These are phyloP conservation scores for Saccharomycopsis crataegensis DNA, from an alignment of 1,139 yeast genomes.

Conservation along the genomic window DNA sequence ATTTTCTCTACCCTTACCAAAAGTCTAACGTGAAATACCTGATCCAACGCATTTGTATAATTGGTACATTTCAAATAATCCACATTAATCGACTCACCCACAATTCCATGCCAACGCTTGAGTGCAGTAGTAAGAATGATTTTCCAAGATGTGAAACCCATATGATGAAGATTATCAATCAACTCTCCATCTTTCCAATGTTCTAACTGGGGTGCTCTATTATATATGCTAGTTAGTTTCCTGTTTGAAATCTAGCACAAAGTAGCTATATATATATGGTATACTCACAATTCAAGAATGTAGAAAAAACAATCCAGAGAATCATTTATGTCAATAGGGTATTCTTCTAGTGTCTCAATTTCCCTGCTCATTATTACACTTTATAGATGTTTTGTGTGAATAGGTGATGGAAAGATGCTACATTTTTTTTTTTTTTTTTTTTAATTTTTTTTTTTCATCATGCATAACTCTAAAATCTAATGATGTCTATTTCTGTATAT, in stretches of 20 bases:
- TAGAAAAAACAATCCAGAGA: neutral
- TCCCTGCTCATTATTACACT: neutral
- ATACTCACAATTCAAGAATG: constrained; percentile 5
- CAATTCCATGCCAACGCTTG: constrained; percentile 31
- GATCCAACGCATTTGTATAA: neutral
- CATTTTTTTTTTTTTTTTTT: neutral
- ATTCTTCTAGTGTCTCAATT: constrained; percentile 8
- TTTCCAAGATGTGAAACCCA: constrained; percentile 32
- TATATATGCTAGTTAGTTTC: neutral
- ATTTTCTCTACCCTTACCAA: neutral
- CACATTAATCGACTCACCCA: constrained; percentile 32
- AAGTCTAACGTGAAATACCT: neutral
- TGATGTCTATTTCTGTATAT: too few relatives aligned
- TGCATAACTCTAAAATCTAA: neutral
- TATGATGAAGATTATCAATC: neutral
- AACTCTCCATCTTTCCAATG: constrained; percentile 21
- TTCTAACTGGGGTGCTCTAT: constrained; percentile 15
- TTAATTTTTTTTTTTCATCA: neutral
- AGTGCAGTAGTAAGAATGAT: constrained; percentile 29
- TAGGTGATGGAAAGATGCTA: neutral
- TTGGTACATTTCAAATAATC: constrained; percentile 22
- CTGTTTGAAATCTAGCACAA: neutral
- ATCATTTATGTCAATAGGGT: constrained; percentile 4
- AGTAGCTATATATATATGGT: neutral
- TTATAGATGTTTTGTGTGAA: neutral